A percentile compares a stretch with the other conserved stretches of the same genome.
phyloP scores from a whole-genome alignment of 768 basidiomycete species.

The Coprinellus micaceus region DNA sequence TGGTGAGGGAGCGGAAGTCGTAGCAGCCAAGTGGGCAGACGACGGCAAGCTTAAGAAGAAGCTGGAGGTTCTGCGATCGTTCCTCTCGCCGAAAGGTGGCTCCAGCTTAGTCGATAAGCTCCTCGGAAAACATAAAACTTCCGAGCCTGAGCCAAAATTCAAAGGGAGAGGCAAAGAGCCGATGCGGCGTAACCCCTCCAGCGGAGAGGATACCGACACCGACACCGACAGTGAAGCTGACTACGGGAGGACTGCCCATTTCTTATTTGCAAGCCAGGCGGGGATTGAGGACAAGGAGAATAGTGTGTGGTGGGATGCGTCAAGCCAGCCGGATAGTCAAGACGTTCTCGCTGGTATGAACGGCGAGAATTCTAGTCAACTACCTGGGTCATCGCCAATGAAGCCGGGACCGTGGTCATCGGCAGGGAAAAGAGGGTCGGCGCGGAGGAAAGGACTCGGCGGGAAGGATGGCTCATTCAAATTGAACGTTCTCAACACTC shows the following conservation, averaged over 20 bases:
- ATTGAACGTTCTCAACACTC: neutral
- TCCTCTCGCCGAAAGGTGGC: constrained; percentile 37
- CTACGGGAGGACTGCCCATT: constrained; percentile 55
- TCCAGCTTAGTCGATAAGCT: constrained; percentile 32
- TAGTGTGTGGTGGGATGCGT: constrained; percentile 25
- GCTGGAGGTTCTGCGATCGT: constrained; percentile 40
- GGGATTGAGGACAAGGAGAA: constrained; percentile 33
- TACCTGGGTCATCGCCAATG: neutral
- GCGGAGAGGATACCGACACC: constrained; percentile 33
- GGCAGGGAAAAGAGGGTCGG: neutral
- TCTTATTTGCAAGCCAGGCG: constrained; percentile 46
- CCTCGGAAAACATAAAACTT: constrained; percentile 14
- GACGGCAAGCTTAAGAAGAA: constrained; percentile 41
- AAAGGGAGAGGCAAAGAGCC: constrained; percentile 5
- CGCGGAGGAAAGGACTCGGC: neutral
- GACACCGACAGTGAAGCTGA: constrained; percentile 51
- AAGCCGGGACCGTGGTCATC: neutral
- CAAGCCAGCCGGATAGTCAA: constrained; percentile 21
- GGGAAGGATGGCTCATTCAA: constrained; percentile 8
- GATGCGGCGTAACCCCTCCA: constrained; percentile 18
- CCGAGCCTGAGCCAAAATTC: neutral
- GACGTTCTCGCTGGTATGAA: neutral
- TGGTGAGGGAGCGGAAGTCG: constrained; percentile 41
- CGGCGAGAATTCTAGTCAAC: neutral
- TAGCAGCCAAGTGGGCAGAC: constrained; percentile 56